phyloP scores from a whole-genome alignment of 75 land plant genomes.

The Cunninghamia lanceolata region DNA sequence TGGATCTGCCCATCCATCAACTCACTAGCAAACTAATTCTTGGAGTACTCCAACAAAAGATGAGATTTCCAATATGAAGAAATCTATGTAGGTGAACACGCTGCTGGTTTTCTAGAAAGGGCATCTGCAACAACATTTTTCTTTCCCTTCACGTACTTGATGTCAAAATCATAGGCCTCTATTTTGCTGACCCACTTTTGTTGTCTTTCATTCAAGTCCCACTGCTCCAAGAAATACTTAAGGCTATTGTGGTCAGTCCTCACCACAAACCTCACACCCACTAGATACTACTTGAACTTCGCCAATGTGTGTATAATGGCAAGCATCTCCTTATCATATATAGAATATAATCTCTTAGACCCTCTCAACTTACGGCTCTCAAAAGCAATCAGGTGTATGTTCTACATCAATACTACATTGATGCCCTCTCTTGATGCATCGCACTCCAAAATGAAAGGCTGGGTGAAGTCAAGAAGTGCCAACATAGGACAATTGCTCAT shows the following conservation, averaged over 20 bases:
- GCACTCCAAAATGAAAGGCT: neutral
- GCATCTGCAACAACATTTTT: constrained; percentile 13
- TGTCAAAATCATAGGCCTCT: neutral
- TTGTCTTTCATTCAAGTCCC: constrained; percentile 10
- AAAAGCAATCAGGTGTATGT: neutral
- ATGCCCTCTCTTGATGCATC: constrained; percentile 6
- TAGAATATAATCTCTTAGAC: neutral
- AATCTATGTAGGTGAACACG: too few relatives aligned
- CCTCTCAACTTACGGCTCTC: neutral
- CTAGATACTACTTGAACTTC: constrained; percentile 10
- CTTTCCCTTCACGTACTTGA: constrained; percentile 4
- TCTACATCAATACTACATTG: constrained; percentile 7
- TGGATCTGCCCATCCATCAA: too few relatives aligned
- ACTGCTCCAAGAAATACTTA: neutral
- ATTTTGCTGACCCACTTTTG: neutral
- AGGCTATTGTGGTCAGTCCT: constrained; percentile 9
- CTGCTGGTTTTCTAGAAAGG: neutral
- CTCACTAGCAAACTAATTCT: neutral
- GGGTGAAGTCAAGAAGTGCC: neutral
- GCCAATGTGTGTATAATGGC: constrained; percentile 15
- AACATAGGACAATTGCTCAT: neutral
- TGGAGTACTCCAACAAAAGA: neutral
- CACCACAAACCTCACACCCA: neutral
- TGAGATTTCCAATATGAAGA: neutral
- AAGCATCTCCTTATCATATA: constrained; percentile 4